Percentiles rank a stretch among this genome's conserved stretches.
phyloP scores from a whole-genome alignment of 306 rosid genomes.

The Geum urbanum region DNA sequence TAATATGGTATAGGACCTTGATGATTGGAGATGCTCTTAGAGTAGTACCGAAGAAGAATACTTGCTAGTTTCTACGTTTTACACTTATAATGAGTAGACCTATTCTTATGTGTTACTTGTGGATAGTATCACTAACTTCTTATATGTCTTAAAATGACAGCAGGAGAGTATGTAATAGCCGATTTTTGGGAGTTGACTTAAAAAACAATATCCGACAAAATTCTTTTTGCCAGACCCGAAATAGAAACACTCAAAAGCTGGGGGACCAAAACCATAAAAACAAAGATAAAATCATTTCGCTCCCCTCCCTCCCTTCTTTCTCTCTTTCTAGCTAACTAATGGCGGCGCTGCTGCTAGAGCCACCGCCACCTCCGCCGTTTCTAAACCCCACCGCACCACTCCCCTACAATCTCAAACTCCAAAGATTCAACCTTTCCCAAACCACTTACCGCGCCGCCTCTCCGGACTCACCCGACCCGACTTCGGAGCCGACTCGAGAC shows the following conservation, averaged over 20 bases:
- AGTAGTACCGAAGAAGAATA: no score
- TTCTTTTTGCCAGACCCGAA: neutral
- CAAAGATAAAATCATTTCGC: neutral
- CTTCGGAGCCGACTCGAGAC: slow-evolving; percentile 42
- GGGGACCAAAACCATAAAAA: slow-evolving; percentile 9
- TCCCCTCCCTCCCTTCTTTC: neutral
- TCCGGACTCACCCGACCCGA: slow-evolving; percentile 20
- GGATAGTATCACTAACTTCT: no score
- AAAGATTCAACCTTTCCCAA: slow-evolving; percentile 17
- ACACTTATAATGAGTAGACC: no score
- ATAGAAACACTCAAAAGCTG: neutral
- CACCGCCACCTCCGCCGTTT: slow-evolving; percentile 21
- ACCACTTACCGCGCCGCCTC: slow-evolving; percentile 10
- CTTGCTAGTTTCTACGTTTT: no score
- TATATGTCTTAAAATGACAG: no score
- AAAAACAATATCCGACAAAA: no score
- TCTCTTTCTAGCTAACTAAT: slow-evolving; percentile 21
- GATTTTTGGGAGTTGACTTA: no score
- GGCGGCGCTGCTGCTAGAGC: slow-evolving; percentile 48
- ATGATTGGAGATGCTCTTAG: no score
- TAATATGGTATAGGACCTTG: no score
- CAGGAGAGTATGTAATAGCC: no score
- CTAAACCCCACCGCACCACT: slow-evolving; percentile 18
- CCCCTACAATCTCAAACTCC: slow-evolving; percentile 20
- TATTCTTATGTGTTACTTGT: no score